phyloP scores from a whole-genome alignment of 1,284 basidiomycete genomes.

The Austroboletus novae-zelandiae region DNA sequence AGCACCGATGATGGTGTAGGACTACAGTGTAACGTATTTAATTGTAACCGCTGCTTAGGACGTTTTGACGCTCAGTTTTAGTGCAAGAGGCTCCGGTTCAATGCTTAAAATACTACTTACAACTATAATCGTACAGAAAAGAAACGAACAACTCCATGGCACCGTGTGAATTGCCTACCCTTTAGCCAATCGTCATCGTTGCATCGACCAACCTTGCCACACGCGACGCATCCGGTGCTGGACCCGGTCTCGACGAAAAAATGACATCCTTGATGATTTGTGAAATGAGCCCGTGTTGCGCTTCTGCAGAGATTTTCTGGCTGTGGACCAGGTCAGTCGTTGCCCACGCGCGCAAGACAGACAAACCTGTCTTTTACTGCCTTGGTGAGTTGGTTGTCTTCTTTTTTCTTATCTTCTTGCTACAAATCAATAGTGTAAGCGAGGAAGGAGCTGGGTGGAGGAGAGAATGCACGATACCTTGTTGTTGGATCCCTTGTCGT shows the following conservation, averaged over 20 bases:
- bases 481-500: constrained; percentile 37
- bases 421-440: constrained; percentile 3
- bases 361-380: constrained; percentile 81
- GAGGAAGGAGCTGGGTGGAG: neutral
- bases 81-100: too few relatives aligned
- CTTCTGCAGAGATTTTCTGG: constrained; percentile 82
- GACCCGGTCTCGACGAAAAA: constrained; percentile 62
- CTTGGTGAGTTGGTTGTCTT: constrained; percentile 76
- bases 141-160: constrained; percentile 1
- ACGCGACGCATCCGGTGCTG: constrained; percentile 26
- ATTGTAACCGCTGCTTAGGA: too few relatives aligned
- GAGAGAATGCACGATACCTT: constrained; percentile 17
- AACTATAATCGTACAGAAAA: too few relatives aligned
- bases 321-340: constrained; percentile 38
- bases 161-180: too few relatives aligned
- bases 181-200: constrained; percentile 37
- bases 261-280: constrained; percentile 88
- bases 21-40: neutral
- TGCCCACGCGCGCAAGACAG: neutral
- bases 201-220: constrained; percentile 38
- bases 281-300: constrained; percentile 86
- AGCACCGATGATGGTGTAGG: neutral
- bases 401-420: constrained; percentile 74
- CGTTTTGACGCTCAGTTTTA: too few relatives aligned
- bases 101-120: too few relatives aligned